phyloP scores from a whole-genome alignment of 78 protist species.

The Dictyostelium firmibasis region DNA sequence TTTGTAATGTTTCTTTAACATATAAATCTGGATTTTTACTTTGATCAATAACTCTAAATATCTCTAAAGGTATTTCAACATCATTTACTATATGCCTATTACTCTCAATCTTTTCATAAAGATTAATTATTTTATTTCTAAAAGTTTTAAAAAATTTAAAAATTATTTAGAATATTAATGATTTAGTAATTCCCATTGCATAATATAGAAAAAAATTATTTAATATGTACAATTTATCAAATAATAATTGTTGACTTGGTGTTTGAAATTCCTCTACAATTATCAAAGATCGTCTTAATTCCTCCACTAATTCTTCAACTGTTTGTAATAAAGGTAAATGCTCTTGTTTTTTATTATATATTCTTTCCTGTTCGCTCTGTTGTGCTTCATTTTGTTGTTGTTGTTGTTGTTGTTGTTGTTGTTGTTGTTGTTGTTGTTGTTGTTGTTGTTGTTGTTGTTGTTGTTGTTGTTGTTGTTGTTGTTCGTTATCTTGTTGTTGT shows the following conservation, averaged over 20 bases:
- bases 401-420: not conserved
- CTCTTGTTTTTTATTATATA: not conserved
- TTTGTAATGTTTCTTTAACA: slow-evolving; percentile 68
- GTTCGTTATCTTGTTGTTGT: not conserved
- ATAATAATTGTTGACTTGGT: slow-evolving; percentile 28
- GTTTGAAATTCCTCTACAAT: slow-evolving; percentile 63
- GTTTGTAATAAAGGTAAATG: slow-evolving; percentile 28
- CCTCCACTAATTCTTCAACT: slow-evolving; percentile 63
- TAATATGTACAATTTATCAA: slow-evolving; percentile 27
- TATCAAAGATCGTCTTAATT: slow-evolving; percentile 29
- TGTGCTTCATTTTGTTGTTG: not conserved
- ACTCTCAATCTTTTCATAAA: slow-evolving; percentile 61
- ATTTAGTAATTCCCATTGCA: too few relatives aligned
- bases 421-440: not conserved
- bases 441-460: too few relatives aligned
- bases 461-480: not conserved
- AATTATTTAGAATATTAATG: too few relatives aligned
- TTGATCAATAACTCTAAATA: slow-evolving; percentile 72
- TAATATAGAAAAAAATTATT: too few relatives aligned
- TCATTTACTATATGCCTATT: slow-evolving; percentile 20
- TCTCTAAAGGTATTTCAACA: slow-evolving; percentile 64
- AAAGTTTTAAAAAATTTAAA: too few relatives aligned
- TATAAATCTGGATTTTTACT: slow-evolving; percentile 71
- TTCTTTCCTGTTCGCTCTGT: not conserved
- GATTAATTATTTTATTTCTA: slow-evolving; percentile 42